Base-by-base conservation (phyloP, 106 monocot genomes). In the Dendrobium catenatum region DNA sequence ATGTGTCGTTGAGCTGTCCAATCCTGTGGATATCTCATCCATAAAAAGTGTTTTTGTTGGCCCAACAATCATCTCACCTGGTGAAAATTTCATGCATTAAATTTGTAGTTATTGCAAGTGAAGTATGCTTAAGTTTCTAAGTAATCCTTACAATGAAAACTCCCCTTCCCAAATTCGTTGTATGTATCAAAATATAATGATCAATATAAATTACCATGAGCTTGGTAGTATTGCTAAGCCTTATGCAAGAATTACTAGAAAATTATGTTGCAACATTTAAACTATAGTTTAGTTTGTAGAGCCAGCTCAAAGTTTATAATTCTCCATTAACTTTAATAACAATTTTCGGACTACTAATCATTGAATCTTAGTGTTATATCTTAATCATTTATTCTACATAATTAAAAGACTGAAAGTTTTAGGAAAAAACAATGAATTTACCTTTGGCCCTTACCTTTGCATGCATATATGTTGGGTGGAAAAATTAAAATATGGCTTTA, bases 11-110 rank as follows among this genome's bases (percentile, higher is more conserved):
- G 92, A 86, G 80, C 94, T 96, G 51, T 96, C 94, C 77, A 96
- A 77, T 19, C 94, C 96, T 20, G 88, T 96, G 84, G 96, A 96
- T 89, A 94, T 96, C 86, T 94, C 96, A 88, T 96, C 96, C 96
- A 96, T 91, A 37, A 95, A 91, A 75, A 95, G 85, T 40, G 86
- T 91, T 82, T 88, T 96, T 73, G 87, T 85, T 73, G 96, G 94
- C 51, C 96, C 96, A 42, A 96, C 92, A 72, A 96, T 89, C 88
- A 96, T 96, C 87, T 96, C 96, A 42, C 87, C 96, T 97, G 75
- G 11, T 22, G 0, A 64, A 64, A 26, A 64, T 2, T 64, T 64
- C 15, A 22, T 73, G 40, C 9, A 77, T 9, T 42, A 75, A 11
- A 26, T 58, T 11, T 18, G 13, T 58, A 58, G 7, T 20, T 18